A percentile compares a stretch with the other conserved stretches of the same genome.
These are phyloP conservation scores for Passalora sequoiae DNA, from an alignment of 2,329 filamentous ascomycete species.

Conservation along the genomic window DNA sequence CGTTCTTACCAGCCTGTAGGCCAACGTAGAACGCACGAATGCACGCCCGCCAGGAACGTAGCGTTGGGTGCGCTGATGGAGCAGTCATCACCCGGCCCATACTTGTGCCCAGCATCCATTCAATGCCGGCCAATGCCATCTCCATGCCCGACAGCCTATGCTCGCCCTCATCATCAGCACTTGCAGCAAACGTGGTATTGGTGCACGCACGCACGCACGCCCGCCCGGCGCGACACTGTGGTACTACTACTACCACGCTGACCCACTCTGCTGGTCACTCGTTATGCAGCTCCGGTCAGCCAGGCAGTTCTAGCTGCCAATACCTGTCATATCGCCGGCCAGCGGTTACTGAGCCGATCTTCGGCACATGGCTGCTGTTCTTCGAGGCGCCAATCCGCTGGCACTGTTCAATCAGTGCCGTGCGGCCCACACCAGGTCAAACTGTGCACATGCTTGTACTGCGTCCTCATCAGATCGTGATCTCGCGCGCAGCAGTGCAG, in stretches of 20 bases:
- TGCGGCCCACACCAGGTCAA: neutral
- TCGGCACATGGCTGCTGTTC: constrained; percentile 4
- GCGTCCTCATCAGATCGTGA: neutral
- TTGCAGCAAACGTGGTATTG: constrained; percentile 12
- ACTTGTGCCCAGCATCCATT: too few relatives aligned
- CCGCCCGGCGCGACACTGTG: constrained; percentile 9
- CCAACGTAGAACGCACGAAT: neutral
- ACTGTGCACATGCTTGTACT: constrained; percentile 2
- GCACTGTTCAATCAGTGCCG: neutral
- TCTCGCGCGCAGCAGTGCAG: neutral
- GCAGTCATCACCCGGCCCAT: too few relatives aligned
- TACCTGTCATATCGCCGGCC: constrained; percentile 2
- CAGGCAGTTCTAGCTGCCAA: neutral
- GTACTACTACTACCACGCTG: constrained; percentile 19
- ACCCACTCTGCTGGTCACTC: constrained; percentile 16
- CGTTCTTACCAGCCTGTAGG: neutral
- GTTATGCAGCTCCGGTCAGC: neutral
- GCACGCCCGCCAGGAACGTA: constrained; percentile 3
- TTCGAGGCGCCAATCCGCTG: neutral
- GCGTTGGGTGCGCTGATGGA: too few relatives aligned
- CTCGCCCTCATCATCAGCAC: too few relatives aligned
- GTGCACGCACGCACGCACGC: constrained; percentile 7
- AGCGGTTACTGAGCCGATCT: constrained; percentile 5
- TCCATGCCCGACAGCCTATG: too few relatives aligned
- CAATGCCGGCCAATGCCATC: too few relatives aligned